Percentiles rank a stretch among this genome's conserved stretches.
Evolutionary conservation across 1,284 basidiomycete species (phyloP).

Genomic region (Schizopora paradoxa): DNA sequence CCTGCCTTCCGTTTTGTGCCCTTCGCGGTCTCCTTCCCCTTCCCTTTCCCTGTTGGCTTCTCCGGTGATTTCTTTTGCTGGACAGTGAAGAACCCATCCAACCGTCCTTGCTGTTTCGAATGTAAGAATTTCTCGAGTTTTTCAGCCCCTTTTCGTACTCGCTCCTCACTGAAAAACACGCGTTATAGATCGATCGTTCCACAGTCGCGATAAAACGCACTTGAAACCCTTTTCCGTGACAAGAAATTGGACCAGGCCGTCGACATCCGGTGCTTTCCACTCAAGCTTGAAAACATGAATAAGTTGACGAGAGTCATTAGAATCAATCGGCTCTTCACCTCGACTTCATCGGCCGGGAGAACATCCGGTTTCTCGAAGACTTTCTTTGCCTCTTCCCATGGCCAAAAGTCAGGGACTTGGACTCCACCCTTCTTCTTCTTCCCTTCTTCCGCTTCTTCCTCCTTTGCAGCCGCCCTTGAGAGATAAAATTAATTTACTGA

Average conservation of each 20-base stretch:
- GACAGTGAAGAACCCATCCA: conserved; percentile 92
- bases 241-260: conserved; percentile 92
- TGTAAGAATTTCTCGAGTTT: conserved; percentile 86
- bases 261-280: conserved; percentile 91
- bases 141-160: conserved; percentile 92
- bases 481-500: background rate
- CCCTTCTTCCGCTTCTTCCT: conserved; percentile 49
- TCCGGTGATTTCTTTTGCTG: conserved; percentile 49
- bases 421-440: conserved; percentile 57
- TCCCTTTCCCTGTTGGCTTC: conserved; percentile 26
- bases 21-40: conserved; percentile 34
- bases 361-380: conserved; percentile 90
- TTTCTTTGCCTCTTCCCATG: conserved; percentile 91
- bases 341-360: conserved; percentile 78
- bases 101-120: conserved; percentile 91
- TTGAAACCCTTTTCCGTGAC: conserved; percentile 97
- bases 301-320: background rate
- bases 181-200: conserved; percentile 4
- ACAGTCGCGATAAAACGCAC: conserved; percentile 40
- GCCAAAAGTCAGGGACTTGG: conserved; percentile 89
- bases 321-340: conserved; percentile 43
- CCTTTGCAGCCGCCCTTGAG: conserved; percentile 44
- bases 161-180: conserved; percentile 71
- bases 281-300: conserved; percentile 60
- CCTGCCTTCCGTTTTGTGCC: conserved; percentile 70